Evolutionary conservation across 805 yeast species (phyloP).

Genomic region (Maudiozyma bulderi): DNA sequence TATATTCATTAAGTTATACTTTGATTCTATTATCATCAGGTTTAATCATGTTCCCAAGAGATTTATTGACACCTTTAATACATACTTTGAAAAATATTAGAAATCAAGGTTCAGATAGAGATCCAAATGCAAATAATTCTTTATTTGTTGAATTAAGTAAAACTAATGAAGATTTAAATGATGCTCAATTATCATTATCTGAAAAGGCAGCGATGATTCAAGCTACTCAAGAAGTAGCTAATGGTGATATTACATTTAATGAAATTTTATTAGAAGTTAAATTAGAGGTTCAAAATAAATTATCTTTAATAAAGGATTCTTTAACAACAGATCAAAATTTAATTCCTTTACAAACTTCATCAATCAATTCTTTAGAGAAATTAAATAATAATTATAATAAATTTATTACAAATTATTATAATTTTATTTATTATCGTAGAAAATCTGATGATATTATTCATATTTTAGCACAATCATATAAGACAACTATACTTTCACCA

Average conservation of each 20-base stretch:
- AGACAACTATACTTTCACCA: constrained; percentile 3
- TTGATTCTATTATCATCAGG: constrained; percentile 23
- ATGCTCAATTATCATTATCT: constrained; percentile 18
- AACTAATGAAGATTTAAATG: constrained; percentile 26
- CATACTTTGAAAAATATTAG: not conserved
- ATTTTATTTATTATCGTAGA: constrained; percentile 20
- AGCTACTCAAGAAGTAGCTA: constrained; percentile 10
- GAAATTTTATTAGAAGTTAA: constrained; percentile 21
- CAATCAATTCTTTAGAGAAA: constrained; percentile 9
- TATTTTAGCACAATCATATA: constrained; percentile 18
- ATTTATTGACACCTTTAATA: constrained; percentile 7
- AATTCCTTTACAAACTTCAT: not conserved
- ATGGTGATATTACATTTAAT: constrained; percentile 18
- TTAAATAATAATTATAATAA: constrained; percentile 22
- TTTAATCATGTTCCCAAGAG: constrained; percentile 21
- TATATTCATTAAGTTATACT: constrained; percentile 25
- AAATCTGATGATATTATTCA: constrained; percentile 22
- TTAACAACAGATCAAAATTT: constrained; percentile 3
- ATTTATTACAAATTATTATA: constrained; percentile 24
- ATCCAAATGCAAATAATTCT: constrained; percentile 12
- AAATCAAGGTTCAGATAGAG: constrained; percentile 1
- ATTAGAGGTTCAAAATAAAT: constrained; percentile 18
- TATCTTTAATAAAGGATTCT: constrained; percentile 9
- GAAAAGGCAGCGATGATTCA: constrained; percentile 21
- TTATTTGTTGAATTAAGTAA: constrained; percentile 25